phyloP scores from a whole-genome alignment of 495 filamentous ascomycete species.

The Tetracladium marchalianum region DNA sequence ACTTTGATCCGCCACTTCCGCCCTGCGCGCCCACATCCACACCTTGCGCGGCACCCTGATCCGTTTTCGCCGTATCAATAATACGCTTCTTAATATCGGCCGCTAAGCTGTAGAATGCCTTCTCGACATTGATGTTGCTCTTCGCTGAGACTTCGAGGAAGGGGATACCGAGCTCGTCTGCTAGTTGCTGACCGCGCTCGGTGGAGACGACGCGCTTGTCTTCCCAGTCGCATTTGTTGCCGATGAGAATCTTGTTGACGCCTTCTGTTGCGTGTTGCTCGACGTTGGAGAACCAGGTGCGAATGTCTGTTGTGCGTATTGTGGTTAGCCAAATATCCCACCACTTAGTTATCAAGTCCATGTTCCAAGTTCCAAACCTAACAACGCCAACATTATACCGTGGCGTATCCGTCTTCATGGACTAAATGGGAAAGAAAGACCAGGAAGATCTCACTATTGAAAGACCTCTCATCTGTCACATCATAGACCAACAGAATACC shows the following conservation, averaged over 20 bases:
- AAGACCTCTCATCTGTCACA: constrained; percentile 93
- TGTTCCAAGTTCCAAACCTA: too few relatives aligned
- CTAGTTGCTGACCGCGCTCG: constrained; percentile 85
- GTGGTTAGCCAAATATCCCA: constrained; percentile 6
- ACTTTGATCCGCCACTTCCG: constrained; percentile 57
- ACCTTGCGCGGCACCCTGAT: constrained; percentile 51
- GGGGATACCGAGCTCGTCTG: constrained; percentile 92
- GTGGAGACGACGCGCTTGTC: constrained; percentile 92
- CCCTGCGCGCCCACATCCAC: constrained; percentile 61
- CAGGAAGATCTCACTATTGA: constrained; percentile 68
- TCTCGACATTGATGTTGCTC: constrained; percentile 98
- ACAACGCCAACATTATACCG: not conserved
- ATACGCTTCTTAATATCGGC: constrained; percentile 96
- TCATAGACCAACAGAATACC: constrained; percentile 97
- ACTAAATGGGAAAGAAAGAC: not conserved
- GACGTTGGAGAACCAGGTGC: constrained; percentile 98
- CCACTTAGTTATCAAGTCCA: too few relatives aligned
- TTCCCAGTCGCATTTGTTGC: constrained; percentile 99
- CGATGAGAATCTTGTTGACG: constrained; percentile 99
- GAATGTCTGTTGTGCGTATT: constrained; percentile 59
- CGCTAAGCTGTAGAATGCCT: constrained; percentile 93
- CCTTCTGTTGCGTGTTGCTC: constrained; percentile 98
- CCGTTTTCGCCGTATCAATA: constrained; percentile 74
- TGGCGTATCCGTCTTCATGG: not conserved
- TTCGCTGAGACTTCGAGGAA: constrained; percentile 98